A percentile compares a stretch with the other conserved stretches of the same genome.
phyloP scores from a whole-genome alignment of 768 basidiomycete genomes.

The Suillus hirtellus region DNA sequence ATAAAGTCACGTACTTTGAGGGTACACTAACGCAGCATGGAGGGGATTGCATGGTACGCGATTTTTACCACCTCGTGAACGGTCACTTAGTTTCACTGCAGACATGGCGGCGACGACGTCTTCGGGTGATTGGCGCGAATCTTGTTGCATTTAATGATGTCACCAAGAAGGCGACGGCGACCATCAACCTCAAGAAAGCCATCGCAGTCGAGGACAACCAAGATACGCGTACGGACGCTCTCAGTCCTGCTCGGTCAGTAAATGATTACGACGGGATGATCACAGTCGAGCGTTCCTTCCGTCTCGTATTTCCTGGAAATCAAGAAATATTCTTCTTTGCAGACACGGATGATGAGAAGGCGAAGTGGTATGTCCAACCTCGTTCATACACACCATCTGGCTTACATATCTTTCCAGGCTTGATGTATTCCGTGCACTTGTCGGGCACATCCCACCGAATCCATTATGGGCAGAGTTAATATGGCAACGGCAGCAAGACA shows the following conservation, averaged over 20 bases:
- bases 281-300: conserved; percentile 82
- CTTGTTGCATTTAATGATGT: conserved; percentile 91
- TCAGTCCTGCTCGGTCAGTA: conserved; percentile 44
- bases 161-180: conserved; percentile 85
- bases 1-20: conserved; percentile 92
- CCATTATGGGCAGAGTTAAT: conserved; percentile 91
- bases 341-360: conserved; percentile 87
- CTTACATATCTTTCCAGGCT: conserved; percentile 54
- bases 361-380: conserved; percentile 63
- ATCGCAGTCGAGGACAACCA: conserved; percentile 76
- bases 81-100: conserved; percentile 28
- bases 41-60: conserved; percentile 85
- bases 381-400: background rate
- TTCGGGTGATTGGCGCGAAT: conserved; percentile 83
- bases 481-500: conserved; percentile 75
- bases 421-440: conserved; percentile 77
- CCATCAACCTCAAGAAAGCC: conserved; percentile 89
- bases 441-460: conserved; percentile 89
- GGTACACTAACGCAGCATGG: conserved; percentile 91
- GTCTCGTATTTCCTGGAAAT: conserved; percentile 72
- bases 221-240: conserved; percentile 47
- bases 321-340: conserved; percentile 90
- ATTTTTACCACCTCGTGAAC: background rate
- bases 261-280: conserved; percentile 66
- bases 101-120: conserved; percentile 82